A percentile compares a stretch with the other conserved stretches of the same genome.
Conservation (phyloP, 2,329 filamentous ascomycete genomes). For the Basipetospora chlamydospora region DNA sequence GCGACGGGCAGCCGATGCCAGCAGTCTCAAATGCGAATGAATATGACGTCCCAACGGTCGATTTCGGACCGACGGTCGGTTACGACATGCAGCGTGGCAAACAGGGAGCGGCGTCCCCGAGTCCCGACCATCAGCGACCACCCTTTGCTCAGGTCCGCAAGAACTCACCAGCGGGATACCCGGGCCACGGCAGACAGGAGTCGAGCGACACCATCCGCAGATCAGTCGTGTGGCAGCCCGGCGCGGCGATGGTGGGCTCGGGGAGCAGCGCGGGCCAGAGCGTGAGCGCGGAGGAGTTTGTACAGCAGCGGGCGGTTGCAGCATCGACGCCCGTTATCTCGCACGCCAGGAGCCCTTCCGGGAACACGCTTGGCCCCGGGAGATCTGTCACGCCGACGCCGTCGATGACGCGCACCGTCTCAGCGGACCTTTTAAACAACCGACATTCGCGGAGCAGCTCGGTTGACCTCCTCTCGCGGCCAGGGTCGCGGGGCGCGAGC, state of each 20-base stretch:
- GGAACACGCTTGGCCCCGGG: slow-evolving; percentile 18
- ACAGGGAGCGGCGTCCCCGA: slow-evolving; percentile 12
- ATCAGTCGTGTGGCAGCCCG: slow-evolving; percentile 69
- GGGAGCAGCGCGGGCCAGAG: slow-evolving; percentile 27
- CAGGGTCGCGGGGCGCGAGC: slow-evolving; percentile 44
- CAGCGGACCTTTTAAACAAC: slow-evolving; percentile 23
- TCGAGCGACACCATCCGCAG: slow-evolving; percentile 42
- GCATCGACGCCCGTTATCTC: slow-evolving; percentile 35
- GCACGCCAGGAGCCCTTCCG: slow-evolving; percentile 46
- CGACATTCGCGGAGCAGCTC: slow-evolving; percentile 32
- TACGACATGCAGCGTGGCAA: slow-evolving; percentile 27
- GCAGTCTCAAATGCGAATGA: slow-evolving; percentile 13
- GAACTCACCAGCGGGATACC: slow-evolving; percentile 12
- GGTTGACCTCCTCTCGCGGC: slow-evolving; percentile 30
- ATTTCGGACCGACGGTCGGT: slow-evolving; percentile 76
- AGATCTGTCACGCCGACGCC: slow-evolving; percentile 27
- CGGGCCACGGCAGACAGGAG: slow-evolving; percentile 28
- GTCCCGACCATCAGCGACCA: slow-evolving; percentile 9
- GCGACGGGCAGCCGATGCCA: slow-evolving; percentile 13
- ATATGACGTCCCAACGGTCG: slow-evolving; percentile 54
- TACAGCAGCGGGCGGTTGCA: slow-evolving; percentile 56
- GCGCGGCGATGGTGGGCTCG: slow-evolving; percentile 34
- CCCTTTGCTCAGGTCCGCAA: slow-evolving; percentile 11
- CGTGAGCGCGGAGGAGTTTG: slow-evolving; percentile 68
- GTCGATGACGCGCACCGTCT: slow-evolving; percentile 24